A percentile compares a stretch with the other conserved stretches of the same genome.
phyloP scores from a whole-genome alignment of 306 rosid species.

The Clitoria ternatea region DNA sequence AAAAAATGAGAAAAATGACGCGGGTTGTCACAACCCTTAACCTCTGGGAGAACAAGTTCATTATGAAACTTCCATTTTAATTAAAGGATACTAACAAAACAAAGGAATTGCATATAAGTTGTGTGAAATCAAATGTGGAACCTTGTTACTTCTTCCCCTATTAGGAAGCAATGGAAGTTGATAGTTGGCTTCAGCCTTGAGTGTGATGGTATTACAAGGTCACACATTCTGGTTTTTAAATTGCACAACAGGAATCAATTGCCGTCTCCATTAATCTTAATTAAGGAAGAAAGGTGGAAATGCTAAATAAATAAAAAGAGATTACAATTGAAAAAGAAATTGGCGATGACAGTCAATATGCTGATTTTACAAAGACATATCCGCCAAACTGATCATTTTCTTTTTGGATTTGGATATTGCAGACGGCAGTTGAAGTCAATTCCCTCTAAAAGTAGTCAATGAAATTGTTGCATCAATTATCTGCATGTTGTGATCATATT shows the following conservation, averaged over 20 bases:
- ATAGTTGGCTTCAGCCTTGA: not conserved
- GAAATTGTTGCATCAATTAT: not conserved
- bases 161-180: not conserved
- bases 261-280: constrained; percentile 15
- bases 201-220: constrained; percentile 18
- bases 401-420: constrained; percentile 12
- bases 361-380: not conserved
- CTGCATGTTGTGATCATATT: not conserved
- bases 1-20: no score
- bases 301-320: no score
- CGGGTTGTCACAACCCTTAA: no score
- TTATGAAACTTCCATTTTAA: no score
- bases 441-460: not conserved
- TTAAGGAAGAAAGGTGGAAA: not conserved
- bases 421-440: constrained; percentile 3
- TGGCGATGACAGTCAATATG: not conserved
- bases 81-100: no score
- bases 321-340: no score
- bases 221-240: not conserved
- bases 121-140: no score
- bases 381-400: not conserved
- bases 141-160: constrained; percentile 24
- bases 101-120: no score
- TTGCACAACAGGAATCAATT: constrained; percentile 22
- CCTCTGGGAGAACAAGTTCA: no score